Base-by-base conservation (phyloP, 2,329 filamentous ascomycete species). In the Aurifilum marmelostoma region DNA sequence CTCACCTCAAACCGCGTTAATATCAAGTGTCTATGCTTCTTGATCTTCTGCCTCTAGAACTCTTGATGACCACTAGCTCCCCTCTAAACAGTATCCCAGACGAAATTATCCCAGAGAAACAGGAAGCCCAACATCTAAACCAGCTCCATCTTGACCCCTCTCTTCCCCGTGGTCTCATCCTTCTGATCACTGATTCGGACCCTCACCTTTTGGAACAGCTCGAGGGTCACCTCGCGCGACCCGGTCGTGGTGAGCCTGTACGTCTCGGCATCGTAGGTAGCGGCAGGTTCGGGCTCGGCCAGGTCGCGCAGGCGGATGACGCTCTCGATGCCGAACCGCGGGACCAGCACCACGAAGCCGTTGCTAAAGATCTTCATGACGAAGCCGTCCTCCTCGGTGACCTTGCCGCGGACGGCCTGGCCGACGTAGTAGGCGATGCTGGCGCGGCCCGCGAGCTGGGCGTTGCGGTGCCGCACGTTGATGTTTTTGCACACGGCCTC, bases 371-470 rank as follows among this genome's bases (percentile, higher is more conserved):
- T 91, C 77, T 93, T 92, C 92, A 99, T 97, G 60, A 99, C 89
- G 79, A 97, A 98, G 3, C 93, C 96, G 69, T 97, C 94, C 79
- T 97, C 94, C 75, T 94, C 91, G 9, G 88, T 87, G 39, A 88
- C 84, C 73, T 84, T 83, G 72, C 88, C 93, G 82, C 96, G 96
- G 67, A 99, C 89, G 16, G 95, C 94, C 82, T 99, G 96, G 0
- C 96, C 96, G 63, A 99, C 96, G 78, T 98, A 99, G 83, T 98
- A 99, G 75, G 97, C 94, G 72, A 99, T 94, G 74, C 92, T 96
- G 34, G 96, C 95, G 70, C 96, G 90, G 47, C 95, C 95, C 2
- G 96, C 96, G 81, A 97, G 91, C 81, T 99, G 96, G 41, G 96
- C 96, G 80, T 99, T 99, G 76, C 96, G 93, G 80, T 99, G 96